Evolutionary conservation across 345 rosid species (phyloP).

Genomic region (Populus davidiana): DNA sequence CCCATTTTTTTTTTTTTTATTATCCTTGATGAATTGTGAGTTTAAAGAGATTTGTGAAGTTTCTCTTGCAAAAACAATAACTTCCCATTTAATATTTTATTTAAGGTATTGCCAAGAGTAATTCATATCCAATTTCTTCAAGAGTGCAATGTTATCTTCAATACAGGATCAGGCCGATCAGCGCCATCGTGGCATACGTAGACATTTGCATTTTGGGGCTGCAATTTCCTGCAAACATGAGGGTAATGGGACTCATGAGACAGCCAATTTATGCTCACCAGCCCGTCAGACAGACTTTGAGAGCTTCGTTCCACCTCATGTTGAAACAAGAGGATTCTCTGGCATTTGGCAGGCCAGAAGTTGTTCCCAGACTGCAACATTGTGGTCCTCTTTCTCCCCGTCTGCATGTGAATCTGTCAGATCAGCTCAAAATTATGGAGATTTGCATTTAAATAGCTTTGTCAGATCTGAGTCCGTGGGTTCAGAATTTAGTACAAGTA

Average conservation of each 20-base stretch:
- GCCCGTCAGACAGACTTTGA: not conserved
- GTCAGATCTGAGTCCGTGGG: slow-evolving; percentile 3
- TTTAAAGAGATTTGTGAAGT: not conserved
- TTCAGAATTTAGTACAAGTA: slow-evolving; percentile 13
- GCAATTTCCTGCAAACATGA: not conserved
- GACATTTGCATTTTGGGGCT: slow-evolving; percentile 37
- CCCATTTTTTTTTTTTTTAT: not conserved
- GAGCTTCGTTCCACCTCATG: slow-evolving; percentile 8
- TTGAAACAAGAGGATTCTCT: slow-evolving; percentile 7
- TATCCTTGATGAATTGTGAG: not conserved
- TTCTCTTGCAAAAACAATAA: not conserved
- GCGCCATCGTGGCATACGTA: slow-evolving; percentile 24
- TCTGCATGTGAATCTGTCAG: slow-evolving; percentile 12
- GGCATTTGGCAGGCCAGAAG: slow-evolving; percentile 6
- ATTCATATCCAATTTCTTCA: not conserved
- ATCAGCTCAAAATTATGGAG: slow-evolving; percentile 11
- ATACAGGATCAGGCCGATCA: slow-evolving; percentile 20
- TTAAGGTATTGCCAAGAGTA: not conserved
- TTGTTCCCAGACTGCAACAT: not conserved
- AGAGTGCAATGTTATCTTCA: not conserved
- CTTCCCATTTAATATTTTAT: not conserved
- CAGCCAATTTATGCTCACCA: slow-evolving; percentile 6
- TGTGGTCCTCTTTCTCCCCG: slow-evolving; percentile 6
- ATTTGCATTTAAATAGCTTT: slow-evolving; percentile 14
- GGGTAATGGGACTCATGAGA: slow-evolving; percentile 3